A percentile compares a stretch with the other conserved stretches of the same genome.
Conservation (phyloP, 192 early-diverging fungal species). For the Radiomyces spectabilis region DNA sequence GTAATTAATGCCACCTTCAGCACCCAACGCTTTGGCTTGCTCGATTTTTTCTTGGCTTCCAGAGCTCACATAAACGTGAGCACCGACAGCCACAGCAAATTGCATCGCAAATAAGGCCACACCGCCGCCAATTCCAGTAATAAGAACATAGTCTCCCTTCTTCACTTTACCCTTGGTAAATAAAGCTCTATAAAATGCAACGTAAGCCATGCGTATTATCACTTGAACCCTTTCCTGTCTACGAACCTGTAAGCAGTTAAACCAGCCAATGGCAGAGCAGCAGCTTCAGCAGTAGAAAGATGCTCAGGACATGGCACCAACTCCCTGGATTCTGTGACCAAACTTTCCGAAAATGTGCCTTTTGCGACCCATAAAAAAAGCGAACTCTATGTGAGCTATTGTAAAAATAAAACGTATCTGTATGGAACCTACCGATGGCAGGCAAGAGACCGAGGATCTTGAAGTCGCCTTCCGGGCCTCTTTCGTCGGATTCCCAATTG, state of each 20-base stretch:
- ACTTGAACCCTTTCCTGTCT: not conserved
- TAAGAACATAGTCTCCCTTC: constrained; percentile 46
- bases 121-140: constrained; percentile 73
- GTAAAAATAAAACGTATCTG: not conserved
- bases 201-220: constrained; percentile 9
- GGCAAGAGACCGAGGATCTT: constrained; percentile 28
- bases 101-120: constrained; percentile 61
- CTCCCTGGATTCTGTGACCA: constrained; percentile 32
- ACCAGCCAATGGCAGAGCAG: constrained; percentile 64
- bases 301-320: constrained; percentile 48
- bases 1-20: constrained; percentile 64
- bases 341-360: constrained; percentile 53
- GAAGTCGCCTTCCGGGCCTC: constrained; percentile 45
- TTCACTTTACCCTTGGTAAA: constrained; percentile 52
- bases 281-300: constrained; percentile 50
- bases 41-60: constrained; percentile 55
- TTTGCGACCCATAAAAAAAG: not conserved
- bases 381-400: not conserved
- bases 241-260: constrained; percentile 46
- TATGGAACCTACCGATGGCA: constrained; percentile 1
- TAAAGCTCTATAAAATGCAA: constrained; percentile 38
- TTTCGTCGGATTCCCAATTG: constrained; percentile 46
- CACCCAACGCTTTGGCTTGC: constrained; percentile 52
- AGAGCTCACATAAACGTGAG: constrained; percentile 66
- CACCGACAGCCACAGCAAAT: constrained; percentile 58